Conservation (phyloP, 2,329 filamentous ascomycete genomes). For the Diplodia scrobiculata region DNA sequence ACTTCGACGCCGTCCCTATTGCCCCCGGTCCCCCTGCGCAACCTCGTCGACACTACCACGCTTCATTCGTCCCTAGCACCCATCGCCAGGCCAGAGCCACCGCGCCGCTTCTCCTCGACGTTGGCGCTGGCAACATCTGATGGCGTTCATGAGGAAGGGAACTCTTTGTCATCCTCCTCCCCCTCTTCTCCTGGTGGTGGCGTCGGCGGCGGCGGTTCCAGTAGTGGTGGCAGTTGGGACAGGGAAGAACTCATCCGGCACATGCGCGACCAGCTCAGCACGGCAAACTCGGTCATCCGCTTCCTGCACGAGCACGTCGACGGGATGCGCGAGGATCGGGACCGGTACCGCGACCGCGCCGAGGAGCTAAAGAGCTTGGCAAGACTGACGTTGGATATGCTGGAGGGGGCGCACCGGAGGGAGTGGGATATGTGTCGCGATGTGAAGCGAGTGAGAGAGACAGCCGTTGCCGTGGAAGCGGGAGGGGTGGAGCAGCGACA, state of each 20-base stretch:
- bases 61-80: constrained; percentile 7
- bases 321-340: constrained; percentile 20
- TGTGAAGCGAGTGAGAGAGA: constrained; percentile 6
- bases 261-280: constrained; percentile 22
- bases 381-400: constrained; percentile 19
- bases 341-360: constrained; percentile 8
- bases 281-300: constrained; percentile 26
- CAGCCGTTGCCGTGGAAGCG: neutral
- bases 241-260: constrained; percentile 11
- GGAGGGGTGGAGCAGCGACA: neutral
- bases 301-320: constrained; percentile 29
- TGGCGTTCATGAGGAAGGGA: neutral
- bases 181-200: neutral
- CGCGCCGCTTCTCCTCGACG: neutral
- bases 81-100: neutral
- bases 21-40: neutral
- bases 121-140: neutral
- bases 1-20: neutral
- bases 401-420: constrained; percentile 18
- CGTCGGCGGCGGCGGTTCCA: neutral
- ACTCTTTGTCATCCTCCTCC: neutral
- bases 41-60: constrained; percentile 6
- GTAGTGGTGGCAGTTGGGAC: neutral
- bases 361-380: constrained; percentile 27
- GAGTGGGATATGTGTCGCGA: constrained; percentile 25